These are phyloP conservation scores for Rubroshorea leprosula DNA, from an alignment of 345 rosid genomes.

Conservation along the genomic window DNA sequence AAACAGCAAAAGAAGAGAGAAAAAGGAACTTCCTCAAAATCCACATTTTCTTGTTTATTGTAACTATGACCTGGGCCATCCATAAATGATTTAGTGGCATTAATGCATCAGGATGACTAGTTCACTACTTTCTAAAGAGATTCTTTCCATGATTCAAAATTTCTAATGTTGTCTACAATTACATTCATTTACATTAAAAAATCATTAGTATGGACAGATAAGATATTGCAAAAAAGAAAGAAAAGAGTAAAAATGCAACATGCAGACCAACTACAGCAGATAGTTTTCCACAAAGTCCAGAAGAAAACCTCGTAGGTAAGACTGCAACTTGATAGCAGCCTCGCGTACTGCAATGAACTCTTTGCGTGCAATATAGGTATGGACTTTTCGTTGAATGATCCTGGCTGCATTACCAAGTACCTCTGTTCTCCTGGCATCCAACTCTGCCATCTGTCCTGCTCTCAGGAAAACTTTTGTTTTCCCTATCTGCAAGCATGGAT, in stretches of 20 bases:
- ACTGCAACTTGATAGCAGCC: slow-evolving; percentile 70
- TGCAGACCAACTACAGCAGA: no score
- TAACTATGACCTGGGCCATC: neutral
- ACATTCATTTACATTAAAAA: neutral
- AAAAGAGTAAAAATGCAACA: slow-evolving; percentile 7
- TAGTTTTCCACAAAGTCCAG: neutral
- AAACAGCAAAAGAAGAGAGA: no score
- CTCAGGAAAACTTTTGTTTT: slow-evolving; percentile 85
- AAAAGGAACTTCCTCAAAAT: neutral
- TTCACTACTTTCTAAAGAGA: no score
- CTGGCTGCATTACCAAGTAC: slow-evolving; percentile 95
- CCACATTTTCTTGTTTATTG: neutral
- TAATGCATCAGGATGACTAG: neutral
- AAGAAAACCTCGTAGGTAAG: slow-evolving; percentile 67
- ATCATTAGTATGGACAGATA: neutral
- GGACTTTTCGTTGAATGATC: slow-evolving; percentile 66
- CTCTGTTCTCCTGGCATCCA: slow-evolving; percentile 94
- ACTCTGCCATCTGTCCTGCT: slow-evolving; percentile 99
- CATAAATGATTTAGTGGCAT: no score
- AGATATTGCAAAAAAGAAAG: neutral
- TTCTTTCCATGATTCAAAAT: no score
- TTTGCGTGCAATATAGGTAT: slow-evolving; percentile 70
- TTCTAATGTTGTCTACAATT: no score
- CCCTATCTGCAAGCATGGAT: slow-evolving; percentile 60
- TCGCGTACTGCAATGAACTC: slow-evolving; percentile 56